phyloP scores from a whole-genome alignment of 805 yeast genomes.

The Diddensiella caesifluorescens region DNA sequence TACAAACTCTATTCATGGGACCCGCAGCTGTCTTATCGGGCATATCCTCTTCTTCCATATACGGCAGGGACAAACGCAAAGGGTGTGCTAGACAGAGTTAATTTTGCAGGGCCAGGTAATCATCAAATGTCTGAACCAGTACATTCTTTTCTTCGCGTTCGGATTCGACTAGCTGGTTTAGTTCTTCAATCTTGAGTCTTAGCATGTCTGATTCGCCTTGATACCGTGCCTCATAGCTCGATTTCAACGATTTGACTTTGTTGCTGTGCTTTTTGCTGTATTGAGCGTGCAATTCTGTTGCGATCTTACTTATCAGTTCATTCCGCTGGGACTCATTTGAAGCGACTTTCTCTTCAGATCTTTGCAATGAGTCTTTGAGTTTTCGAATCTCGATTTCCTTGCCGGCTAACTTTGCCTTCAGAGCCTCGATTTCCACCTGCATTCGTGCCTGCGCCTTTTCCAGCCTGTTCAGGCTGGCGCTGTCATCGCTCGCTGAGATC shows the following conservation, averaged over 20 bases:
- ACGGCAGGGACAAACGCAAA: too few relatives aligned
- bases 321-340: slow-evolving; percentile 9
- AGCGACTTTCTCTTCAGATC: slow-evolving; percentile 12
- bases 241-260: slow-evolving; percentile 56
- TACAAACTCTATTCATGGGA: too few relatives aligned
- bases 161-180: slow-evolving; percentile 45
- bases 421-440: slow-evolving; percentile 13
- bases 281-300: slow-evolving; percentile 65
- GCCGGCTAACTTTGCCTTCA: slow-evolving; percentile 19
- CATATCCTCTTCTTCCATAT: too few relatives aligned
- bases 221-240: slow-evolving; percentile 47
- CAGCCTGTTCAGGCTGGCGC: neutral
- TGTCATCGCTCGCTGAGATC: neutral
- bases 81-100: too few relatives aligned
- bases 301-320: slow-evolving; percentile 32
- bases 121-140: slow-evolving; percentile 48
- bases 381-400: slow-evolving; percentile 17
- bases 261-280: slow-evolving; percentile 73
- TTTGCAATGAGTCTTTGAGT: slow-evolving; percentile 11
- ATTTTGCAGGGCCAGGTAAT: slow-evolving; percentile 21
- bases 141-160: slow-evolving; percentile 58
- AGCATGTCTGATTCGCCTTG: slow-evolving; percentile 35
- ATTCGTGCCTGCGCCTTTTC: slow-evolving; percentile 14
- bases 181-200: slow-evolving; percentile 40
- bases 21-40: too few relatives aligned